Evolutionary conservation across 805 yeast species (phyloP), one percentile per base, ranked within the genome.

Genomic region (Yarrowia bubula): DNA sequence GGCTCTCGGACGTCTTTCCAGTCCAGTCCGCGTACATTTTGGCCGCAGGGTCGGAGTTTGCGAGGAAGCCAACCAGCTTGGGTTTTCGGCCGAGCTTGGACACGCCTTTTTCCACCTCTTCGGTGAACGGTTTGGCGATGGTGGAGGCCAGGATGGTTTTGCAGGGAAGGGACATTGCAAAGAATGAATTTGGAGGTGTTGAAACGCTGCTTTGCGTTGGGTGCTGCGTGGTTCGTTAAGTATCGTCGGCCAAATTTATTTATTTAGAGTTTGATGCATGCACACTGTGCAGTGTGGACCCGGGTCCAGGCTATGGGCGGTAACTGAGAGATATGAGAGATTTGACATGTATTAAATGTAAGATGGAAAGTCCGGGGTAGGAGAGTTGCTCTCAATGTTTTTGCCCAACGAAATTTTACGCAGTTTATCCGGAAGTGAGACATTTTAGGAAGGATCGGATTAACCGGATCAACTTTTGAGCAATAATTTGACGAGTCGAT

Each of bases 21-120:
- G 99, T 93, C 97, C 98, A 95, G 58, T 86, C 86, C 55, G 99
- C 98, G 75, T 95, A 95, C 89, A 89, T 89, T 72, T 83, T 83
- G 6, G 97, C 98, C 11, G 98, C 97, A 1, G 98, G 98, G 71
- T 95, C 99, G 14, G 82, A 80, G 75, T 95, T 95, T 14, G 98
- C 98, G 46, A 95, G 79, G 67, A 95, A 85, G 0, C 99, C 99
- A 38, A 93, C 98, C 43, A 95, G 79, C 69, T 83, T 83, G 7
- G 98, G 98, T 37, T 81, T 79, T 68, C 83, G 78, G 11, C 73
- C 77, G 38, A 92, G 77, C 17, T 76, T 69, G 28, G 78, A 72
- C 9, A 91, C 89, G 53, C 85, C 85, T 7, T 75, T 73, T 15
- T 80, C 79, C 64, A 95, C 83, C 74, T 95, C 98, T 48, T 85